phyloP scores from a whole-genome alignment of 352 stramenopile species.

The Pythium aristosporum region DNA sequence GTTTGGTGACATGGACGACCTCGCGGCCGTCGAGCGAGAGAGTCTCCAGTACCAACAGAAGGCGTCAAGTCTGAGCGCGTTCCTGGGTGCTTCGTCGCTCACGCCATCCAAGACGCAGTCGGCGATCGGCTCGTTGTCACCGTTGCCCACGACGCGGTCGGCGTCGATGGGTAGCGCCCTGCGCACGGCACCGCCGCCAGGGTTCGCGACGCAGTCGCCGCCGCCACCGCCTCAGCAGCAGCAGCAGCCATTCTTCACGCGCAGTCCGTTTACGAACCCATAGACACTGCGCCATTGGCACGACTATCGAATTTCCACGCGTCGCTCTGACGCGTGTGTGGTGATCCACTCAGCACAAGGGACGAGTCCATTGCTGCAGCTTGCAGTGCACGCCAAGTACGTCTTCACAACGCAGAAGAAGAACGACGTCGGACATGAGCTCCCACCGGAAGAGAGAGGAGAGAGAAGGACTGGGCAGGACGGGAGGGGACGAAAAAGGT shows the following conservation, averaged over 20 bases:
- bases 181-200: slow-evolving; percentile 34
- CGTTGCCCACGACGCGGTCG: slow-evolving; percentile 14
- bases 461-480: background rate
- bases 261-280: slow-evolving; percentile 64
- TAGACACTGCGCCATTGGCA: slow-evolving; percentile 20
- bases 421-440: no score
- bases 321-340: no score
- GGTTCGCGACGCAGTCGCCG: slow-evolving; percentile 18
- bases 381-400: no score
- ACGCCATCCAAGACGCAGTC: slow-evolving; percentile 12
- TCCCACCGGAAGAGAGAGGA: background rate
- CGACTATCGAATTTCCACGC: background rate
- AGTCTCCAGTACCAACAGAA: slow-evolving; percentile 67
- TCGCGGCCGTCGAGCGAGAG: slow-evolving; percentile 70
- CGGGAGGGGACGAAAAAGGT: no score
- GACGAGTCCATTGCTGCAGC: background rate
- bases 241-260: slow-evolving; percentile 40
- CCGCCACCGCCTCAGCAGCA: slow-evolving; percentile 2
- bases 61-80: slow-evolving; percentile 71
- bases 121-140: slow-evolving; percentile 13
- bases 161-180: slow-evolving; percentile 27
- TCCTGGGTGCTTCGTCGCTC: slow-evolving; percentile 36
- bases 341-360: no score
- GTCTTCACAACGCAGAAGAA: no score
- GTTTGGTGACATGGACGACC: slow-evolving; percentile 61